phyloP scores from a whole-genome alignment of 768 basidiomycete genomes.

The Phaeotremella fagi region DNA sequence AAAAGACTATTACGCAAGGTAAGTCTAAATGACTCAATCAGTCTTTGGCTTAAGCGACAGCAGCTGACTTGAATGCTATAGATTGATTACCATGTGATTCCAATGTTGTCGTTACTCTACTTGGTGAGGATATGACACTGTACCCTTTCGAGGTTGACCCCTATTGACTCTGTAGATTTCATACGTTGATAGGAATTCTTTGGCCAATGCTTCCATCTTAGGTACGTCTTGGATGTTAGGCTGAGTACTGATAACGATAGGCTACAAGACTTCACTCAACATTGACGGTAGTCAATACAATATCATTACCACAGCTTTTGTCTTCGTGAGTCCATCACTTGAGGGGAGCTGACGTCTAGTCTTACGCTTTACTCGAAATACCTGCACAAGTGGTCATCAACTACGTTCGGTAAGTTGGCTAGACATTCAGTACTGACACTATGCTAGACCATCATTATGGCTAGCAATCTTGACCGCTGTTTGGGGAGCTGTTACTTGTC shows the following conservation, averaged over 20 bases:
- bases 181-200: constrained; percentile 6
- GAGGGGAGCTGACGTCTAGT: not conserved
- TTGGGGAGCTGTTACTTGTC: not conserved
- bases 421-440: not conserved
- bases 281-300: constrained; percentile 5
- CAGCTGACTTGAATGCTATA: no score
- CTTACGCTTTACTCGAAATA: constrained; percentile 8
- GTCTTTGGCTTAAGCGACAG: no score
- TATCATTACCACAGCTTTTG: constrained; percentile 9
- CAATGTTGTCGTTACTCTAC: no score
- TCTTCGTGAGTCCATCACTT: constrained; percentile 2
- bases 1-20: no score
- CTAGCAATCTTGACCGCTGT: not conserved
- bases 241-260: not conserved
- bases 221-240: not conserved
- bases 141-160: no score
- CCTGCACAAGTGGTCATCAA: constrained; percentile 6
- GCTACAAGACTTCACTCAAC: not conserved
- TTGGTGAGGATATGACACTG: no score
- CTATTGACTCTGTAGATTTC: constrained; percentile 2
- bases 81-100: no score
- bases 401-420: not conserved
- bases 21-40: no score
- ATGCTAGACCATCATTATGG: not conserved
- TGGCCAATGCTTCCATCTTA: constrained; percentile 11